phyloP scores from a whole-genome alignment of 306 rosid genomes.

The Mucuna pruriens region DNA sequence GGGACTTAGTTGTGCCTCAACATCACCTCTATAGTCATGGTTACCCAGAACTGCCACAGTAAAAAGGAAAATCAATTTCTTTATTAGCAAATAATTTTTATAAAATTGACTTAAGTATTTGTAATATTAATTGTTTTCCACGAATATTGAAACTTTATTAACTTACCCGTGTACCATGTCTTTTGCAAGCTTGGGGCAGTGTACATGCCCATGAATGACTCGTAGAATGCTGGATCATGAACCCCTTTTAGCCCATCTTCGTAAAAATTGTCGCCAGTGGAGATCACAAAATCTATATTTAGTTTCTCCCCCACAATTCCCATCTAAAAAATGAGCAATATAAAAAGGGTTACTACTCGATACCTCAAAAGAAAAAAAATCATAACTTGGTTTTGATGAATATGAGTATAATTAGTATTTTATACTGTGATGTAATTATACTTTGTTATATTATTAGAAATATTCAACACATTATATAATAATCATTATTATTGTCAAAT shows the following conservation, averaged over 20 bases:
- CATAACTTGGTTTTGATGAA: too few relatives aligned
- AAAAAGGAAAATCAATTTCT: neutral
- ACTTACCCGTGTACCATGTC: slow-evolving; percentile 72
- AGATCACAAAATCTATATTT: slow-evolving; percentile 69
- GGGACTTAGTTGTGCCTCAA: slow-evolving; percentile 73
- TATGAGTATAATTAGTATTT: too few relatives aligned
- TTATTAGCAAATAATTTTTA: neutral
- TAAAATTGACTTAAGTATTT: neutral
- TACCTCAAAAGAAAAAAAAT: neutral
- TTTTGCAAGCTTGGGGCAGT: slow-evolving; percentile 71
- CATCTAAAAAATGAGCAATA: slow-evolving; percentile 52
- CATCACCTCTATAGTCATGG: slow-evolving; percentile 92
- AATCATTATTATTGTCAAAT: neutral
- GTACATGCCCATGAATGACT: slow-evolving; percentile 71
- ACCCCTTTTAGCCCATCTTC: slow-evolving; percentile 65
- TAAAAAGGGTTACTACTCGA: neutral
- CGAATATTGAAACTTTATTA: neutral
- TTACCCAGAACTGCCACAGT: slow-evolving; percentile 73
- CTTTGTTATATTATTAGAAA: too few relatives aligned
- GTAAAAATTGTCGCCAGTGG: slow-evolving; percentile 81
- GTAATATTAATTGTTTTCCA: neutral
- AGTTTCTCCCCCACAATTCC: slow-evolving; percentile 61
- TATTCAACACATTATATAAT: neutral
- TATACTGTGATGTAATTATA: too few relatives aligned
- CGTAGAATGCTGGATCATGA: slow-evolving; percentile 67